Percentiles rank a stretch among this genome's conserved stretches.
Evolutionary conservation across 805 yeast genomes (phyloP).

Genomic region (Kodamaea hsintzibuensis): DNA sequence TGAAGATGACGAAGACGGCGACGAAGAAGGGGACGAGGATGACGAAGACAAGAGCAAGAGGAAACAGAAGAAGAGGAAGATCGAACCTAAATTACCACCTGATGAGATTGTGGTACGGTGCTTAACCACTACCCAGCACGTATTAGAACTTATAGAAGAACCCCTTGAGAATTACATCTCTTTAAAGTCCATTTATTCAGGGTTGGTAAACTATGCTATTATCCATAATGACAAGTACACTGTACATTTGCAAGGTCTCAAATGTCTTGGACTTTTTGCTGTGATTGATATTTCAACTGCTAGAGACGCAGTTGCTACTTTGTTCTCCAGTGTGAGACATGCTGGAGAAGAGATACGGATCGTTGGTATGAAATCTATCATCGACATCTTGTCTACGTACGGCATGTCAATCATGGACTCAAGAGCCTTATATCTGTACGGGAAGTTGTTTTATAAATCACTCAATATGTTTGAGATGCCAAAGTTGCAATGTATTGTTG

Average conservation of each 20-base stretch:
- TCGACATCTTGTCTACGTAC: constrained; percentile 77
- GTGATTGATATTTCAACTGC: constrained; percentile 52
- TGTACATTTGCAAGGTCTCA: constrained; percentile 64
- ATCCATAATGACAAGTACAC: constrained; percentile 44
- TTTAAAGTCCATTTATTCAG: constrained; percentile 67
- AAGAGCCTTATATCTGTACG: constrained; percentile 22
- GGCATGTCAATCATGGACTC: constrained; percentile 68
- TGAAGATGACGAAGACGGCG: constrained; percentile 20
- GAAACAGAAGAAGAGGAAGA: constrained; percentile 25
- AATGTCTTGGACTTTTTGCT: constrained; percentile 79
- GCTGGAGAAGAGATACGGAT: constrained; percentile 63
- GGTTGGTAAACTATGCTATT: constrained; percentile 79
- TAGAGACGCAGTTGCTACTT: constrained; percentile 58
- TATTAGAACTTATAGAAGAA: constrained; percentile 66
- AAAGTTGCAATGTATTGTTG: constrained; percentile 73
- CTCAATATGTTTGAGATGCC: constrained; percentile 58
- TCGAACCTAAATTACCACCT: constrained; percentile 44
- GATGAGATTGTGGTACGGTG: constrained; percentile 59
- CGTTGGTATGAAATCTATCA: constrained; percentile 66
- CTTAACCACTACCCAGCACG: constrained; percentile 64
- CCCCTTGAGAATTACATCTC: constrained; percentile 66
- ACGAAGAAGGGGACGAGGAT: constrained; percentile 28
- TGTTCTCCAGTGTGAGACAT: constrained; percentile 69
- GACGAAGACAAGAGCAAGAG: constrained; percentile 16
- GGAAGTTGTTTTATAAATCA: constrained; percentile 59